Conservation (phyloP, 2,329 filamentous ascomycete species). For the Emergomyces pasteurianus region DNA sequence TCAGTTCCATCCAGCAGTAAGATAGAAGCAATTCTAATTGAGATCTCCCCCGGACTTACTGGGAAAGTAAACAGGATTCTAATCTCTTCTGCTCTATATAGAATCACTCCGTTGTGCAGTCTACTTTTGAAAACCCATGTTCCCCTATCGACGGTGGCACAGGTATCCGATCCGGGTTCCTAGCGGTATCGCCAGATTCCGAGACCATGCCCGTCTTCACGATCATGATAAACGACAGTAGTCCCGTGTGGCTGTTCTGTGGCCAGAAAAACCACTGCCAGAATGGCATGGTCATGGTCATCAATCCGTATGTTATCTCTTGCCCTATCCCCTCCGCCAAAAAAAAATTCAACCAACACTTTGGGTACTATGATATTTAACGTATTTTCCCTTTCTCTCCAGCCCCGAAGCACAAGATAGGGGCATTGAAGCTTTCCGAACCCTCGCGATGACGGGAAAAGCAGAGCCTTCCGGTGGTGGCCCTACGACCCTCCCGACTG, state of each 20-base stretch:
- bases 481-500: not conserved
- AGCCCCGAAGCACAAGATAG: conserved; percentile 5
- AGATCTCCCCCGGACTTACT: not conserved
- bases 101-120: conserved; percentile 74
- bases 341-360: not conserved
- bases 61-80: not conserved
- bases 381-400: not conserved
- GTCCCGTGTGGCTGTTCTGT: conserved; percentile 70
- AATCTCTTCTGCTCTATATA: conserved; percentile 12
- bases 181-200: conserved; percentile 39
- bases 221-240: conserved; percentile 54
- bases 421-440: conserved; percentile 4
- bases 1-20: conserved; percentile 39
- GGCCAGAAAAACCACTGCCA: conserved; percentile 64
- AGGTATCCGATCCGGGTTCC: conserved; percentile 47
- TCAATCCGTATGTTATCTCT: conserved; percentile 56
- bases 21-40: not conserved
- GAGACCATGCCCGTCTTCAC: conserved; percentile 56
- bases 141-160: conserved; percentile 45
- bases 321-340: conserved; percentile 6
- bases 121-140: conserved; percentile 61
- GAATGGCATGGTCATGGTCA: conserved; percentile 61
- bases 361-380: not conserved
- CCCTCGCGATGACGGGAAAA: conserved; percentile 2
- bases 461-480: not conserved